A percentile compares a stretch with the other conserved stretches of the same genome.
Conservation (phyloP, 306 rosid species). For the Styphnolobium japonicum region DNA sequence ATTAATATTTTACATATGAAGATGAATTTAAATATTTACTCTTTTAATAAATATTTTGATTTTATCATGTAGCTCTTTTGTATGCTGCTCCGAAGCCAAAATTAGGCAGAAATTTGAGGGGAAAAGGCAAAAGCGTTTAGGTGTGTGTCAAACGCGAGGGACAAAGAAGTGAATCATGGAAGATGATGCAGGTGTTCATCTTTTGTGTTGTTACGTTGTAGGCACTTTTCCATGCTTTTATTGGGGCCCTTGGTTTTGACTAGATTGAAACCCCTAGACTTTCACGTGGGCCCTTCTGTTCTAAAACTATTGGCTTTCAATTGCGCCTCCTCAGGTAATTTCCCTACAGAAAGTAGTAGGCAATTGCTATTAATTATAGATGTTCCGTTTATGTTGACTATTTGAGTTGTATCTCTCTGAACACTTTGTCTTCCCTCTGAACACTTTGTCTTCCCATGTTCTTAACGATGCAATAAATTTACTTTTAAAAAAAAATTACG, state of each 20-base stretch:
- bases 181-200: slow-evolving; percentile 11
- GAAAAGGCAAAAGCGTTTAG: slow-evolving; percentile 8
- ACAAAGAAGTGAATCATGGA: slow-evolving; percentile 26
- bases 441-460: too few species aligned
- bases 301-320: background rate
- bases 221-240: slow-evolving; percentile 8
- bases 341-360: background rate
- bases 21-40: too few species aligned
- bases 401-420: background rate
- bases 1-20: too few species aligned
- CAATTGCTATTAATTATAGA: too few species aligned
- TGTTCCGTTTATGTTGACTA: background rate
- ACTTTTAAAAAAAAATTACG: too few species aligned
- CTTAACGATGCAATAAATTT: too few species aligned
- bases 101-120: slow-evolving; percentile 24
- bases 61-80: background rate
- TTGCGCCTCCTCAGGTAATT: background rate
- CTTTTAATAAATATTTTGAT: background rate
- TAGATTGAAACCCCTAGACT: background rate
- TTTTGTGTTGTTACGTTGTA: slow-evolving; percentile 12
- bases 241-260: slow-evolving; percentile 29
- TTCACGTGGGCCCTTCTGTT: slow-evolving; percentile 12
- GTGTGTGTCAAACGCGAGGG: background rate
- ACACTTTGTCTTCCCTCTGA: too few species aligned
- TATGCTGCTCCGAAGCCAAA: slow-evolving; percentile 7